These are phyloP conservation scores for Avena eriantha DNA, from an alignment of 176 grass and related monocot genomes.

Conservation along the genomic window DNA sequence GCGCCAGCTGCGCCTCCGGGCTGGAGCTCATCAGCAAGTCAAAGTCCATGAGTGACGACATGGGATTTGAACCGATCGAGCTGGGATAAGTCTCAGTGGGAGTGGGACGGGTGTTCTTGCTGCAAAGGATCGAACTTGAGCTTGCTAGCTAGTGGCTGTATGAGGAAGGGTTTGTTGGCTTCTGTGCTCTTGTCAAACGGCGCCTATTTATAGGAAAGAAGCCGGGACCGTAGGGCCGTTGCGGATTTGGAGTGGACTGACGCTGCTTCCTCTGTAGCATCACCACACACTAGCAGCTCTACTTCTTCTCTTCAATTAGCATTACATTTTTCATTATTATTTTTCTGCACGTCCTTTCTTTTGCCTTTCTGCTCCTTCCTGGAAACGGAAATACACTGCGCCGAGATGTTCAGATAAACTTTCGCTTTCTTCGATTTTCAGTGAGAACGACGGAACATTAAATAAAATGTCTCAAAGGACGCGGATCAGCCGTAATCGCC, in stretches of 20 bases:
- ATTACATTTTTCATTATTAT: neutral
- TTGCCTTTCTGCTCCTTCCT: conserved; percentile 44
- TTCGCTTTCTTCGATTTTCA: conserved; percentile 15
- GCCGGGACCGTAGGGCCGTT: neutral
- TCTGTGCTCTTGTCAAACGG: conserved; percentile 37
- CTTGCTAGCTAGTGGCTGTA: conserved; percentile 38
- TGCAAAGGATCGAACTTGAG: neutral
- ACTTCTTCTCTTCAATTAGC: neutral
- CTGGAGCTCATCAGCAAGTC: conserved; percentile 67
- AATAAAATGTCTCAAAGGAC: conserved; percentile 14
- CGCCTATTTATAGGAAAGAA: conserved; percentile 66
- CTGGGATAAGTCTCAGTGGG: neutral
- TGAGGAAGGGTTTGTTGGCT: conserved; percentile 41
- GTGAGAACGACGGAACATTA: conserved; percentile 11
- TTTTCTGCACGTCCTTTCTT: neutral
- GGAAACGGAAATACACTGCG: neutral
- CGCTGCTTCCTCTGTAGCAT: conserved; percentile 45
- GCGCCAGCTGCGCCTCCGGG: conserved; percentile 75
- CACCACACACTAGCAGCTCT: conserved; percentile 21
- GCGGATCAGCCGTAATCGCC: conserved; percentile 22
- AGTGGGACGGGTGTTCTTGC: neutral
- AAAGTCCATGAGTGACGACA: conserved; percentile 54
- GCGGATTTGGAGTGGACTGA: conserved; percentile 41
- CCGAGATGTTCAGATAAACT: neutral
- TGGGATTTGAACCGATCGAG: neutral